phyloP scores from a whole-genome alignment of 2,329 filamentous ascomycete genomes.

The Cyanodermella asteris region DNA sequence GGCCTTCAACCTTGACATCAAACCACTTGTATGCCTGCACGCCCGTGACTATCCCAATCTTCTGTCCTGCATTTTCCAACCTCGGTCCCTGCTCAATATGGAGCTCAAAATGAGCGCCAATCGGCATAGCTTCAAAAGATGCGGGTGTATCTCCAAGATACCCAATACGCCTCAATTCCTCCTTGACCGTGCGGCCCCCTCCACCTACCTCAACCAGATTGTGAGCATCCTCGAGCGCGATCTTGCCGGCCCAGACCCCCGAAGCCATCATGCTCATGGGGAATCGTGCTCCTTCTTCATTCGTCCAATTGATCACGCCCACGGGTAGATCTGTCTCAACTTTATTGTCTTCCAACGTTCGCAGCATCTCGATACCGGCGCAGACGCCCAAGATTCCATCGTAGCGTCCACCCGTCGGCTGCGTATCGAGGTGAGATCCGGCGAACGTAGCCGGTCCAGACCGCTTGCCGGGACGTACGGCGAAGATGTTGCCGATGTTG shows the following conservation, averaged over 20 bases:
- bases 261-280: constrained; percentile 51
- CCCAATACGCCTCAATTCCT: constrained; percentile 48
- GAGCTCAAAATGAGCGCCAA: constrained; percentile 61
- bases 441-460: constrained; percentile 43
- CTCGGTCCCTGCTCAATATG: constrained; percentile 72
- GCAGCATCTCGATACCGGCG: constrained; percentile 52
- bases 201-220: constrained; percentile 39
- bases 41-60: constrained; percentile 48
- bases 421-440: constrained; percentile 48
- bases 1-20: constrained; percentile 41
- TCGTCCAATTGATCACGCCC: constrained; percentile 61
- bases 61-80: constrained; percentile 39
- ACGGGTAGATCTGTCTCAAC: constrained; percentile 49
- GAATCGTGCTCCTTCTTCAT: constrained; percentile 65
- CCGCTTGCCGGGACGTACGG: constrained; percentile 39
- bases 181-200: constrained; percentile 39
- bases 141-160: constrained; percentile 40
- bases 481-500: constrained; percentile 64
- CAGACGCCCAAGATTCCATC: constrained; percentile 58
- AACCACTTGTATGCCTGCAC: constrained; percentile 57
- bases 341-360: constrained; percentile 42
- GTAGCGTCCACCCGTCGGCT: constrained; percentile 21
- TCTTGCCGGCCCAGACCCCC: constrained; percentile 53
- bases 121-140: constrained; percentile 36
- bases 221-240: constrained; percentile 40